phyloP scores from a whole-genome alignment of 2,329 filamentous ascomycete genomes.

The Aspergillus sp. region DNA sequence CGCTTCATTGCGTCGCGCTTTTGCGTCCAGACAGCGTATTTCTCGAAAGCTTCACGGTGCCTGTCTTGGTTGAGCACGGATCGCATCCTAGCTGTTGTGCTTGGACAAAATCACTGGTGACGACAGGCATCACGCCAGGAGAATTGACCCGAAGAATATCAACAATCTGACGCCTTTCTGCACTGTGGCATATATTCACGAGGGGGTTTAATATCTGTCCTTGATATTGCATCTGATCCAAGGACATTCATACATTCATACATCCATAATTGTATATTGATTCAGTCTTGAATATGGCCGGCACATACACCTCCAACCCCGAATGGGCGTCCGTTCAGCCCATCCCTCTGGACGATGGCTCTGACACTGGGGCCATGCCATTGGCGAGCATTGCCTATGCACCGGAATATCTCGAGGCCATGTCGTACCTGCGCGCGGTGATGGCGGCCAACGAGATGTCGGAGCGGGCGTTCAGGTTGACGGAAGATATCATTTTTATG shows the following conservation, averaged over 20 bases:
- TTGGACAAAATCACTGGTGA: background rate
- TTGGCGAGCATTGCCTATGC: slow-evolving; percentile 90
- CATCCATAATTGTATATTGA: no score
- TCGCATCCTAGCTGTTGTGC: background rate
- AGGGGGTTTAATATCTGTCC: background rate
- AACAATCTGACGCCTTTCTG: background rate
- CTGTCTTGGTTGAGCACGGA: background rate
- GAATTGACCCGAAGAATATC: no score
- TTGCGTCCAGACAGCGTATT: background rate
- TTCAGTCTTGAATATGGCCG: slow-evolving; percentile 14
- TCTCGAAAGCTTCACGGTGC: background rate
- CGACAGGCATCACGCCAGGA: no score
- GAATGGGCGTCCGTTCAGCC: slow-evolving; percentile 78
- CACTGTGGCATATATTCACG: background rate
- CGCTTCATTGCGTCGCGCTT: background rate
- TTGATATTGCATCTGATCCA: background rate
- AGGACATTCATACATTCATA: background rate
- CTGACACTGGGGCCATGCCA: slow-evolving; percentile 45
- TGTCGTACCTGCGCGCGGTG: slow-evolving; percentile 84
- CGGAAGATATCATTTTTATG: slow-evolving; percentile 80
- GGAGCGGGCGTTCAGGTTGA: slow-evolving; percentile 68
- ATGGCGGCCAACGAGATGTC: slow-evolving; percentile 86
- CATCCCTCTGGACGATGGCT: slow-evolving; percentile 75
- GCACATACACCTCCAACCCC: slow-evolving; percentile 56
- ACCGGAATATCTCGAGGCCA: slow-evolving; percentile 82